Percentiles rank a stretch among this genome's conserved stretches.
Evolutionary conservation across 1,284 basidiomycete genomes (phyloP).

Genomic region (Ustilago curta): DNA sequence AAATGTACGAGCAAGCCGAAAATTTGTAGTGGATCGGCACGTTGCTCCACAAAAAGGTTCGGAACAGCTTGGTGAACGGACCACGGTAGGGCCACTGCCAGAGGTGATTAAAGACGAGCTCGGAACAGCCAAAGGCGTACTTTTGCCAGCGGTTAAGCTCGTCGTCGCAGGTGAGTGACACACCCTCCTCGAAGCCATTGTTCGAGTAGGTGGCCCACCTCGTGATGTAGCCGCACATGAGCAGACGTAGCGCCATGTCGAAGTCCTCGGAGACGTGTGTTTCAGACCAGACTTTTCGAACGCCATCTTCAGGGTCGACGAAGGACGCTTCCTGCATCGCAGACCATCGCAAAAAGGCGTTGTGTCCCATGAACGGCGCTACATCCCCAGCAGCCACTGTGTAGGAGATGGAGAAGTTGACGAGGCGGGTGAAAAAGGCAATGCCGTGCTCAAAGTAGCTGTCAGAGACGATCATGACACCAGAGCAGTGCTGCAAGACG

Average conservation of each 20-base stretch:
- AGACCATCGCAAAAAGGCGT: constrained; percentile 85
- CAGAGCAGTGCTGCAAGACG: constrained; percentile 85
- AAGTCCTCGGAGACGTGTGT: constrained; percentile 86
- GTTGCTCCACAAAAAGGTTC: constrained; percentile 77
- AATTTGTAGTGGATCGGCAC: constrained; percentile 79
- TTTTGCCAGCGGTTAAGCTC: constrained; percentile 88
- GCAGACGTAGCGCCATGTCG: constrained; percentile 76
- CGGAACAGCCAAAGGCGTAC: constrained; percentile 79
- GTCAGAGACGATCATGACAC: constrained; percentile 83
- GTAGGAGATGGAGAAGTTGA: constrained; percentile 68
- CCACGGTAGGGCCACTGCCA: constrained; percentile 79
- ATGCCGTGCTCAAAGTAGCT: constrained; percentile 89
- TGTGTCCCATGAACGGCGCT: constrained; percentile 86
- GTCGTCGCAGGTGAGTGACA: constrained; percentile 80
- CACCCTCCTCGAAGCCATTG: constrained; percentile 85
- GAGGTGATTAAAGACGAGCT: constrained; percentile 68
- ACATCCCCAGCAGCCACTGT: constrained; percentile 69
- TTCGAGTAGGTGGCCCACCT: constrained; percentile 86
- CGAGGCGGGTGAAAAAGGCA: constrained; percentile 75
- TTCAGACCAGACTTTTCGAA: constrained; percentile 83
- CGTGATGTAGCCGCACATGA: constrained; percentile 75
- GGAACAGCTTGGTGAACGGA: constrained; percentile 81
- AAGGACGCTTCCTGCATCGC: constrained; percentile 84
- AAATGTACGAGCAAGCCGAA: constrained; percentile 78
- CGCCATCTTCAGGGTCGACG: constrained; percentile 76